Conservation (phyloP, 345 rosid species). For the Turritis glabra region DNA sequence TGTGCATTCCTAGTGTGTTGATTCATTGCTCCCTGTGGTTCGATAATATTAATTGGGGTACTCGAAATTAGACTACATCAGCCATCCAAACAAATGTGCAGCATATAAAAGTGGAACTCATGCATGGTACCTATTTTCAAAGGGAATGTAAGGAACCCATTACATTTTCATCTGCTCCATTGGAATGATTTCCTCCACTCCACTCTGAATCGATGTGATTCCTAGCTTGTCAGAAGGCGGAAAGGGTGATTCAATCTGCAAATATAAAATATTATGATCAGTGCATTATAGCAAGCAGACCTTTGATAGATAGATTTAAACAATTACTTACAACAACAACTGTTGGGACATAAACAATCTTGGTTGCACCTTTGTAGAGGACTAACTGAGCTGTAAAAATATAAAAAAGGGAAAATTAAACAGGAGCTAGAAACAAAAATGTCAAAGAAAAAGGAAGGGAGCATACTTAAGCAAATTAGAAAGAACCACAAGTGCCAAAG, state of each 20-base stretch:
- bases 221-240: constrained; percentile 93
- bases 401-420: too few relatives aligned
- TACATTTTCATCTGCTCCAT: constrained; percentile 96
- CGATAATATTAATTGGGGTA: too few relatives aligned
- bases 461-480: not conserved
- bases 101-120: too few relatives aligned
- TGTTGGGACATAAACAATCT: constrained; percentile 55
- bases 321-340: constrained; percentile 70
- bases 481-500: too few relatives aligned
- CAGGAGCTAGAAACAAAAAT: not conserved
- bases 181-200: constrained; percentile 73
- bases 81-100: not conserved
- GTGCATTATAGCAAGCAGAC: not conserved
- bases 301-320: not conserved
- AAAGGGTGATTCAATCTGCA: constrained; percentile 72
- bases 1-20: too few relatives aligned
- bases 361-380: constrained; percentile 44
- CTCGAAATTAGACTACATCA: too few relatives aligned
- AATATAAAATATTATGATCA: not conserved
- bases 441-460: not conserved
- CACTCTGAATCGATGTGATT: constrained; percentile 73
- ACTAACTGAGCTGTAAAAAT: constrained; percentile 66
- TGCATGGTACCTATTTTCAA: constrained; percentile 61
- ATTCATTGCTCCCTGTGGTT: too few relatives aligned
- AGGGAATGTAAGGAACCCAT: constrained; percentile 88